A percentile compares a stretch with the other conserved stretches of the same genome.
phyloP scores from a whole-genome alignment of 805 yeast genomes.

The Limtongia smithiae region DNA sequence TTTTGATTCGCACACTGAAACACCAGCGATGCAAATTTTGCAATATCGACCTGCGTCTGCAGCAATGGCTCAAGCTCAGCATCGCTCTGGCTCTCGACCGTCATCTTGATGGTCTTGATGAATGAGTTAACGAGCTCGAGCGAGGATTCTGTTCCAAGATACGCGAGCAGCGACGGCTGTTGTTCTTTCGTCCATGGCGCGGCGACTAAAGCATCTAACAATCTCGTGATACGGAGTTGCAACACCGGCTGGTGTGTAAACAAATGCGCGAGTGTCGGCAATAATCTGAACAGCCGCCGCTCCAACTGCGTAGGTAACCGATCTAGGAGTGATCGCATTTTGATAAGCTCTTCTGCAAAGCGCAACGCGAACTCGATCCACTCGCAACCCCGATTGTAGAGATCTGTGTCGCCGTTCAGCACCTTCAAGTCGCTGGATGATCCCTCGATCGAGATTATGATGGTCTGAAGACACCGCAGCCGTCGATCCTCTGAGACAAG shows the following conservation, averaged over 20 bases:
- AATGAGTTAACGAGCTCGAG: conserved; percentile 57
- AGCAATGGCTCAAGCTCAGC: too few species aligned
- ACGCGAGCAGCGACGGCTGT: conserved; percentile 72
- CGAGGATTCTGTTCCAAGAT: conserved; percentile 66
- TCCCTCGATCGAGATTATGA: conserved; percentile 49
- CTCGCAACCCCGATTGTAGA: conserved; percentile 47
- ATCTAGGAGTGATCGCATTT: conserved; percentile 51
- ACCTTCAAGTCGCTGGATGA: conserved; percentile 41
- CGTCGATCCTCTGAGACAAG: conserved; percentile 47
- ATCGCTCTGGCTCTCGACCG: conserved; percentile 29
- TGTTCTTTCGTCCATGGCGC: conserved; percentile 50
- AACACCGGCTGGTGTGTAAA: conserved; percentile 51
- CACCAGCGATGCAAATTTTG: conserved; percentile 33
- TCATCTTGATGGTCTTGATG: conserved; percentile 55
- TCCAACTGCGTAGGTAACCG: conserved; percentile 64
- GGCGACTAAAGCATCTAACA: conserved; percentile 44
- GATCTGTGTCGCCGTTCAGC: conserved; percentile 44
- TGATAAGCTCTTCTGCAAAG: conserved; percentile 54
- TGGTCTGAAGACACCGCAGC: conserved; percentile 53
- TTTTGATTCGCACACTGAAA: conserved; percentile 37
- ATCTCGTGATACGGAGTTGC: conserved; percentile 50
- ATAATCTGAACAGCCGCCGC: conserved; percentile 49
- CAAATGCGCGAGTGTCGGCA: conserved; percentile 55
- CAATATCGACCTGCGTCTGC: conserved; percentile 27
- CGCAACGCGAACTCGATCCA: conserved; percentile 53